Base-by-base conservation (phyloP, 176 grass and related monocot species). In the Tuctoria greenei region DNA sequence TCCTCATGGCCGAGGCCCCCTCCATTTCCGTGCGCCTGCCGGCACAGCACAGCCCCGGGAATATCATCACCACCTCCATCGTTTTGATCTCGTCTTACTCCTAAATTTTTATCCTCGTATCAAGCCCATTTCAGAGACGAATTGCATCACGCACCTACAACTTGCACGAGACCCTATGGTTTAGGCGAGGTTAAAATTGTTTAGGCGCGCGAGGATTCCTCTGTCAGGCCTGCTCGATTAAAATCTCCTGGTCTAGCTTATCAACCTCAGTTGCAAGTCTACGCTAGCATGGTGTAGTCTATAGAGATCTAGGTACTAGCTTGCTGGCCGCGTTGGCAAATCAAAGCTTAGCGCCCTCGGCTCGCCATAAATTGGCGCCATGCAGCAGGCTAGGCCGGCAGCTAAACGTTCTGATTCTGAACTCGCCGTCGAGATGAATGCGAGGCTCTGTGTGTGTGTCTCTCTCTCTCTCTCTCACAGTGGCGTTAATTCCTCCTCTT, bases 21-120 rank as follows among this genome's bases (percentile, higher is more conserved):
- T 78, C 31, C 62, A 78, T 77, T 81, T 75, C 88, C 76, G 86
- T 88, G 81, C 62, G 17, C 12, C 75, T 78, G 77, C 87, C 78
- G 78, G 61, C 51, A 80, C 77, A 54, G 9, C 61, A 20, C 1
- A n/a, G n/a, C n/a, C n/a, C n/a, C n/a, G n/a, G n/a, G n/a, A n/a
- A n/a, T n/a, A n/a, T n/a, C n/a, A n/a, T n/a, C n/a, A n/a, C n/a
- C n/a, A 18, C 3, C 70, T 12, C 70, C 70, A 73, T 73, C 23
- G 69, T 54, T 72, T 40, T 57, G 17, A 55, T 24, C 35, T 56
- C 70, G 17, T n/a, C 4, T 34, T 13, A 11, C 10, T 7, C 1
- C 15, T 18, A 6, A 17, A 18, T 6, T 50, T 50, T 61, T 27
- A 70, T 59, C 42, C 27, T 63, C 21, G 78, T 72, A 61, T 62